phyloP scores from a whole-genome alignment of 192 early-diverging fungal genomes.

The Coemansia sp. region DNA sequence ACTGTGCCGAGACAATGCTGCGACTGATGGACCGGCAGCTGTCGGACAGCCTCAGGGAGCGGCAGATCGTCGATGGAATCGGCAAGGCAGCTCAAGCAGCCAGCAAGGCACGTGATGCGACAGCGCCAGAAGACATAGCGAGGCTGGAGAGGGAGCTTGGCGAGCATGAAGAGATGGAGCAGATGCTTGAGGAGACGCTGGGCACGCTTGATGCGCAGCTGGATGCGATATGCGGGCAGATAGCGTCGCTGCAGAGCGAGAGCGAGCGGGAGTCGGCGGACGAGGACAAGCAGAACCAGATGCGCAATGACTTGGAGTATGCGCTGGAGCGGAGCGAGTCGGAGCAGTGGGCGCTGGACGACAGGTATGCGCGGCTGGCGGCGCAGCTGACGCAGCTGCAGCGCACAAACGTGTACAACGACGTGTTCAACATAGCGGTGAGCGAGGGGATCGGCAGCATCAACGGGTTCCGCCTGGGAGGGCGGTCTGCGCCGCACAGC shows the following conservation, averaged over 20 bases:
- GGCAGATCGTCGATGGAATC: constrained; percentile 75
- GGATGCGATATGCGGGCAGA: constrained; percentile 37
- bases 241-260: constrained; percentile 55
- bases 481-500: constrained; percentile 66
- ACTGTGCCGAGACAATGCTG: constrained; percentile 81
- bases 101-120: constrained; percentile 1
- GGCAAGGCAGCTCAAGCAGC: constrained; percentile 59
- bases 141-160: constrained; percentile 58
- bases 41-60: constrained; percentile 67
- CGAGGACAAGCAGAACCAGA: constrained; percentile 57
- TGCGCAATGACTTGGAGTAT: constrained; percentile 71
- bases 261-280: constrained; percentile 49
- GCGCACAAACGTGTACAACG: constrained; percentile 94
- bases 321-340: constrained; percentile 65
- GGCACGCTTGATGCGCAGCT: constrained; percentile 51
- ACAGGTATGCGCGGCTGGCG: constrained; percentile 74
- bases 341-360: constrained; percentile 77
- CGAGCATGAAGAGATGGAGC: constrained; percentile 51
- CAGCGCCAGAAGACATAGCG: constrained; percentile 52
- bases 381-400: constrained; percentile 79
- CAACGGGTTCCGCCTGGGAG: constrained; percentile 88
- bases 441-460: constrained; percentile 89
- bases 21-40: constrained; percentile 70
- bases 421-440: constrained; percentile 86
- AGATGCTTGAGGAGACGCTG: constrained; percentile 46